Base-by-base conservation (phyloP, 2,329 filamentous ascomycete genomes). In the Kalaharituber pfeilii region DNA sequence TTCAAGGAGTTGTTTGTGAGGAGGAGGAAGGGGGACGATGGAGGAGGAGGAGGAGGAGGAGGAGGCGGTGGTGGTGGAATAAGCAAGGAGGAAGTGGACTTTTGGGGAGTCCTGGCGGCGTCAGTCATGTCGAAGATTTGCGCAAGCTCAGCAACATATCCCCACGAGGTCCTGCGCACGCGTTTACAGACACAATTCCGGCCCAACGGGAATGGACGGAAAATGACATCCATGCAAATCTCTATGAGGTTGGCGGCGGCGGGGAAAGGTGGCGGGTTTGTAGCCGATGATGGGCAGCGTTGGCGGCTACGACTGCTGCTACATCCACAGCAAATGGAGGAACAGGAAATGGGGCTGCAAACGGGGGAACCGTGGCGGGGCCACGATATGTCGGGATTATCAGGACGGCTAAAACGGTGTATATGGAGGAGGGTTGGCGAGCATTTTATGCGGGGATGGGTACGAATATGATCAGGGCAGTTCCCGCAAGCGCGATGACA, bases 371-470 rank as follows among this genome's bases (percentile, higher is more conserved):
- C 13, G 66, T 69, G 22, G 74, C 6, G 59, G 65, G 50, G 30
- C 57, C 61, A 18, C 55, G 62, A 24, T 96, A 98, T 67, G 76
- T 73, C 60, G 91, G 91, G 45, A 78, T 95, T 29, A 68, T 88
- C 45, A 80, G 77, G 65, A 95, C 89, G 0, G 89, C 83, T 67
- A 79, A 80, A 58, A 88, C 81, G 2, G 96, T 98, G 57, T 71
- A 95, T 33, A 73, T 72, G 29, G 91, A 98, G 68, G 91, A 98
- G 69, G 91, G 91, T 5, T 95, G 89, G 88, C 77, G 84, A 58
- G 89, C 89, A 2, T 96, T 98, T 64, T 98, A 98, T 67, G 89
- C 88, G 24, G 91, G 91, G 30, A 86, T 98, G 74, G 91, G 91
- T 33, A 94, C 89, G 50, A 98, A 98, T 70, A 85, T 98, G 79